These are phyloP conservation scores for Daldinia bambusicola DNA, from an alignment of 495 filamentous ascomycete genomes.

Conservation along the genomic window DNA sequence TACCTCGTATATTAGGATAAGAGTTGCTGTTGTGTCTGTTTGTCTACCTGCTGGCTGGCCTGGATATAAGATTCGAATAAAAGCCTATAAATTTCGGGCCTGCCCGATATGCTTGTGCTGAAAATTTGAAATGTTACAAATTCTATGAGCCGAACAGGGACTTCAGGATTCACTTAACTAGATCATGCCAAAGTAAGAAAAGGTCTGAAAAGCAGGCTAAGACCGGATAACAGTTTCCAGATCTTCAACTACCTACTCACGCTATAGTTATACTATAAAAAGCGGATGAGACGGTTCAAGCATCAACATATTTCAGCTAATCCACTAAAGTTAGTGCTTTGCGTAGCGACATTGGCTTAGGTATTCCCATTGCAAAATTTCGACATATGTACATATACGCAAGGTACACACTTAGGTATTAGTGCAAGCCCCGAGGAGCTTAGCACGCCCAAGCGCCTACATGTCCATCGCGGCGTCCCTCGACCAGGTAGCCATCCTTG, in stretches of 20 bases:
- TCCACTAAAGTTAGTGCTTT: background rate
- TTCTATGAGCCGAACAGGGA: no score
- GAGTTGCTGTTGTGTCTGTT: background rate
- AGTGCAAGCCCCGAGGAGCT: conserved; percentile 2
- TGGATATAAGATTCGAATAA: background rate
- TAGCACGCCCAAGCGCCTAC: conserved; percentile 94
- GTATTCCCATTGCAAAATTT: conserved; percentile 14
- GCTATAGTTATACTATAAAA: background rate
- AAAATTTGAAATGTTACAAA: background rate
- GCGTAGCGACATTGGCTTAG: conserved; percentile 12
- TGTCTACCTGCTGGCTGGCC: no score
- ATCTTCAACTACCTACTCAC: no score
- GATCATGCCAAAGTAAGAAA: background rate
- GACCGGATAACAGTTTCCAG: no score
- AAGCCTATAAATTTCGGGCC: background rate
- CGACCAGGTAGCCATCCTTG: conserved; percentile 92
- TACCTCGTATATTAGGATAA: background rate
- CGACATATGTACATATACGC: conserved; percentile 31
- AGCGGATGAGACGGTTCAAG: background rate
- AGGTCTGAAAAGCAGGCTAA: background rate
- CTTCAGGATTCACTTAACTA: no score
- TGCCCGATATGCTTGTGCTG: background rate
- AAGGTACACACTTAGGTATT: background rate
- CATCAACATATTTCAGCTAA: background rate
- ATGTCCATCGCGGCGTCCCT: conserved; percentile 87